Base-by-base conservation (phyloP, 2,329 filamentous ascomycete genomes). In the Phyllosticta citrichinensis region DNA sequence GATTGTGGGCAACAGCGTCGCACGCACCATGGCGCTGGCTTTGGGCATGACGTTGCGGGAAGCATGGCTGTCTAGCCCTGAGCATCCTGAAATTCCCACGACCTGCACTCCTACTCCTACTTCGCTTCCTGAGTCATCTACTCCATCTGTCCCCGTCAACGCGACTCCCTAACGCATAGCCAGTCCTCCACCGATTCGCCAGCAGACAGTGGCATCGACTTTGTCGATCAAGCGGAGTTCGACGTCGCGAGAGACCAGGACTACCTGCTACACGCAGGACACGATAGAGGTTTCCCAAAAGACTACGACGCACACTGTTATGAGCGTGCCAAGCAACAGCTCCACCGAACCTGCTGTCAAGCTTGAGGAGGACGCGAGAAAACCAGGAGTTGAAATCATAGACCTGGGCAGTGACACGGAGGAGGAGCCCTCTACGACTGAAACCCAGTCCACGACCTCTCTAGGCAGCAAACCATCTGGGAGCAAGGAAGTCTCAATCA, bases 1-100 rank as follows among this genome's bases (percentile, higher is more conserved):
- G 60, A 83, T 89, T 20, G 77, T 92, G 0, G 90, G 90, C 0
- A 95, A 95, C 70, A 89, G 86, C 27, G 89, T 95, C 0, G 83
- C 88, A 2, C 77, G 88, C 9, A 81, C 83, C 24, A 81, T 89
- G 1, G 83, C 88, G 0, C 71, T 91, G 19, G 83, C 84, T 0
- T 70, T 91, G 1, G 89, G 89, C 0, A 67, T 88, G 4, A 76
- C 79, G 10, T 74, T 91, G 12, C 77, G 86, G 8, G 80, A 86
- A 63, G 86, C 86, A 0, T 84, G 75, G 75, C 51, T 68, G 8
- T 47, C 58, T 1, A 68, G 64, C 40, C 87, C 87, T 2, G 35
- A 40, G 17, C 12, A 14, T 2, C 22, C 2, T 14, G 40, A 47
- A 8, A 4, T 19, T 8, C 40, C 17, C 3, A 47, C 3, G n/a